Evolutionary conservation across 169 alveolate species (phyloP).

Genomic region (Miamiensis avidus): DNA sequence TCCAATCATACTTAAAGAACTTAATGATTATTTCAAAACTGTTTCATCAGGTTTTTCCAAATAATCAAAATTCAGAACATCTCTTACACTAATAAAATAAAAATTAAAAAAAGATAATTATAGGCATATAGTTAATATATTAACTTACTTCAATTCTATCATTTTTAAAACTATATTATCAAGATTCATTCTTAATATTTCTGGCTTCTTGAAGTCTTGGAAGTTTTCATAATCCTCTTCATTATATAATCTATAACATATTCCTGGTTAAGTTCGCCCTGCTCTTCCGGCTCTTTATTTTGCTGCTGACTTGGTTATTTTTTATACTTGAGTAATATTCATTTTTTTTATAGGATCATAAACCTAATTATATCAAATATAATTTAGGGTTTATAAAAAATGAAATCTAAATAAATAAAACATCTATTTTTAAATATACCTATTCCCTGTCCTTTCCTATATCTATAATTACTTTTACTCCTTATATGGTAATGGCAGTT

Average conservation of each 20-base stretch:
- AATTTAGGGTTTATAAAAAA: too few species aligned
- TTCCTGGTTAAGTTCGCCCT: constrained; percentile 99
- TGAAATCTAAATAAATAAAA: too few species aligned
- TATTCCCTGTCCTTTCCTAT: constrained; percentile 7
- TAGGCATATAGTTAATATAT: too few species aligned
- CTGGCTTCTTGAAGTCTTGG: constrained; percentile 98
- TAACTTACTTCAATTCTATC: too few species aligned
- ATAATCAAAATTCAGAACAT: too few species aligned
- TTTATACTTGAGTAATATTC: background rate
- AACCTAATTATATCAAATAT: background rate
- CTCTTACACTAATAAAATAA: too few species aligned
- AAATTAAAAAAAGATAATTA: too few species aligned
- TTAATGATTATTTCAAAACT: too few species aligned
- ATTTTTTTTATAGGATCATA: constrained; percentile 2
- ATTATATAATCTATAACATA: constrained; percentile 97
- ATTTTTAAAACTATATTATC: constrained; percentile 93
- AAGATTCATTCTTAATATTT: constrained; percentile 97
- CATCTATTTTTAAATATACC: too few species aligned
- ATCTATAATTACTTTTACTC: background rate
- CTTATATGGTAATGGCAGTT: background rate
- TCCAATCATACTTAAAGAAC: too few species aligned
- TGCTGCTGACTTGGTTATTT: constrained; percentile 96
- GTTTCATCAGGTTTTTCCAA: too few species aligned
- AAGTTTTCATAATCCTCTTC: constrained; percentile 97
- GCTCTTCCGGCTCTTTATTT: constrained; percentile 99